Percentiles rank a stretch among this genome's conserved stretches.
phyloP scores from a whole-genome alignment of 345 rosid genomes.

The rapeseed (Brassica napus) region DNA sequence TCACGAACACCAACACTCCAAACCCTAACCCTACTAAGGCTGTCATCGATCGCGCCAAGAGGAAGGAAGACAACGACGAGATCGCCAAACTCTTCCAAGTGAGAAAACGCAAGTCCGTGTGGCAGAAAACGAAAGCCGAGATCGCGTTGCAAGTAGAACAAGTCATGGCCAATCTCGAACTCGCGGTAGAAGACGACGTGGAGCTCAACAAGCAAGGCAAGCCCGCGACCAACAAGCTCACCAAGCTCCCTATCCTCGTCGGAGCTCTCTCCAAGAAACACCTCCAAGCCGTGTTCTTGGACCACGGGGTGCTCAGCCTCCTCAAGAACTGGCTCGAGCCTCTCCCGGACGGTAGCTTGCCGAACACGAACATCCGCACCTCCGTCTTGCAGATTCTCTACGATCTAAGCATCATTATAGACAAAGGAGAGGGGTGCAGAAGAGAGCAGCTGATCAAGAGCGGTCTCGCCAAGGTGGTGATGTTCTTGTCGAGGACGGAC shows the following conservation, averaged over 20 bases:
- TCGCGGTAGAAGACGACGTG: slow-evolving; percentile 81
- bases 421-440: slow-evolving; percentile 59
- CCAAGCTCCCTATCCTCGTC: slow-evolving; percentile 70
- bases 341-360: slow-evolving; percentile 94
- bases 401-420: slow-evolving; percentile 56
- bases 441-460: slow-evolving; percentile 81
- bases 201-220: slow-evolving; percentile 62
- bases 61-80: slow-evolving; percentile 64
- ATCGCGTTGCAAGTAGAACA: slow-evolving; percentile 71
- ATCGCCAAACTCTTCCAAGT: slow-evolving; percentile 55
- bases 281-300: slow-evolving; percentile 79
- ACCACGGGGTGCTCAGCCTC: slow-evolving; percentile 79
- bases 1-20: slow-evolving; percentile 52
- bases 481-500: slow-evolving; percentile 87
- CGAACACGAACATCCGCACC: slow-evolving; percentile 75
- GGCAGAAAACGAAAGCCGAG: slow-evolving; percentile 65
- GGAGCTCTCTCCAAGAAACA: slow-evolving; percentile 81
- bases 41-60: slow-evolving; percentile 42
- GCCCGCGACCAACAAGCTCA: slow-evolving; percentile 84
- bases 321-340: slow-evolving; percentile 94
- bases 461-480: slow-evolving; percentile 88
- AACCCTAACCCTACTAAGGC: slow-evolving; percentile 60
- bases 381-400: slow-evolving; percentile 66
- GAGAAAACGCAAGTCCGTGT: slow-evolving; percentile 61
- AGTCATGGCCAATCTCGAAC: slow-evolving; percentile 86